phyloP scores from a whole-genome alignment of 1,284 basidiomycete genomes.

The Sphaerobolus stellatus region DNA sequence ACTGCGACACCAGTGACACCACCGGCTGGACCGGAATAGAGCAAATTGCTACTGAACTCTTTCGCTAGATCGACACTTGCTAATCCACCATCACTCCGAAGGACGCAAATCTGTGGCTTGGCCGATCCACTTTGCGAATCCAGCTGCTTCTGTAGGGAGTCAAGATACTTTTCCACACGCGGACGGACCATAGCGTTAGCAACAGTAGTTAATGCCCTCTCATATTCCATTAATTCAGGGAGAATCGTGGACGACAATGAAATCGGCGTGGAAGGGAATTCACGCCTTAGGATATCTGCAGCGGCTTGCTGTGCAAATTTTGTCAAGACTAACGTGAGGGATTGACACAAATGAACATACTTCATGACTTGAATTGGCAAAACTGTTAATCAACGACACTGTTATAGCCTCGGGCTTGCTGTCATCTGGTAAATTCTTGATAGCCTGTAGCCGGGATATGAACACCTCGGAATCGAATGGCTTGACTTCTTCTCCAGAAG shows the following conservation, averaged over 20 bases:
- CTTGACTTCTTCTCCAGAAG: no score
- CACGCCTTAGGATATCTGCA: slow-evolving; percentile 19
- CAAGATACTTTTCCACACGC: slow-evolving; percentile 24
- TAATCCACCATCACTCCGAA: slow-evolving; percentile 30
- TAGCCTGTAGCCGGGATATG: no score
- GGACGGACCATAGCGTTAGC: slow-evolving; percentile 31
- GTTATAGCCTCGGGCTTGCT: no score
- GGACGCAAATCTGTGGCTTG: slow-evolving; percentile 23
- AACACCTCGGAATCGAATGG: no score
- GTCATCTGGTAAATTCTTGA: no score
- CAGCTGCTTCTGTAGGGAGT: slow-evolving; percentile 23
- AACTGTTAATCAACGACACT: no score
- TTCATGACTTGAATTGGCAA: no score
- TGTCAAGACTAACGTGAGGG: background rate
- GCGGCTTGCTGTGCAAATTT: slow-evolving; percentile 21
- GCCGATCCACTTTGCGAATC: background rate
- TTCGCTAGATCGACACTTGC: slow-evolving; percentile 24
- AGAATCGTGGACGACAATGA: slow-evolving; percentile 26
- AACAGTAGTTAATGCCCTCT: slow-evolving; percentile 31
- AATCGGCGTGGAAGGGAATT: slow-evolving; percentile 28
- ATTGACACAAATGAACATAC: background rate
- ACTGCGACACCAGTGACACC: slow-evolving; percentile 29
- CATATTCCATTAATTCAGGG: slow-evolving; percentile 32
- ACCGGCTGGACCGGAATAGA: slow-evolving; percentile 27
- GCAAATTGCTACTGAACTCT: slow-evolving; percentile 23